These are phyloP conservation scores for Saccharomyces hybrid DNA, from an alignment of 1,139 yeast genomes.

Conservation along the genomic window DNA sequence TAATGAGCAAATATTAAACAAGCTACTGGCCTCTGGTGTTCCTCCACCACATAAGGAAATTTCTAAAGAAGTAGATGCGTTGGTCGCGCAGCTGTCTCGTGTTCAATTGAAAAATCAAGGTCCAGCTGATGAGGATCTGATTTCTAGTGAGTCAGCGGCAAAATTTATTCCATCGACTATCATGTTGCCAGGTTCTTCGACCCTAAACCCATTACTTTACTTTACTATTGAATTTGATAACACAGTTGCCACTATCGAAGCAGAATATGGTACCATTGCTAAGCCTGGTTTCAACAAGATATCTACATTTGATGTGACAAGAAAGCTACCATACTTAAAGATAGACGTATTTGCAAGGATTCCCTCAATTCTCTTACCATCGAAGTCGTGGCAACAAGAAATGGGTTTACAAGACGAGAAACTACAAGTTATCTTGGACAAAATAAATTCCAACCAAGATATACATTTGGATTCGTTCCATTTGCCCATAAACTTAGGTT, in stretches of 20 bases:
- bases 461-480: constrained; percentile 33
- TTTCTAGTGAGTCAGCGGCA: constrained; percentile 30
- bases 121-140: constrained; percentile 24
- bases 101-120: constrained; percentile 22
- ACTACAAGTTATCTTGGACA: constrained; percentile 32
- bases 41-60: constrained; percentile 13
- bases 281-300: constrained; percentile 76
- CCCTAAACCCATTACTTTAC: constrained; percentile 53
- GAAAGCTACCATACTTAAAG: constrained; percentile 47
- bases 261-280: constrained; percentile 61
- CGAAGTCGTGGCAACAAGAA: constrained; percentile 35
- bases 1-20: constrained; percentile 22
- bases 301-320: constrained; percentile 84
- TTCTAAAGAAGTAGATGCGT: constrained; percentile 19
- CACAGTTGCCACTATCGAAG: constrained; percentile 76
- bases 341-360: constrained; percentile 70
- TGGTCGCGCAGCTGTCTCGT: constrained; percentile 24
- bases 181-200: constrained; percentile 44
- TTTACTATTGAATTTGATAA: constrained; percentile 73
- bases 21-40: constrained; percentile 26
- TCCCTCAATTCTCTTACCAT: constrained; percentile 57
- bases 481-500: constrained; percentile 33
- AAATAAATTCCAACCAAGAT: constrained; percentile 36
- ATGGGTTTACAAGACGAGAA: constrained; percentile 23
- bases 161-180: constrained; percentile 58